These are phyloP conservation scores for Litsea cubeba DNA, from an alignment of 164 flowering plant species.

Conservation along the genomic window DNA sequence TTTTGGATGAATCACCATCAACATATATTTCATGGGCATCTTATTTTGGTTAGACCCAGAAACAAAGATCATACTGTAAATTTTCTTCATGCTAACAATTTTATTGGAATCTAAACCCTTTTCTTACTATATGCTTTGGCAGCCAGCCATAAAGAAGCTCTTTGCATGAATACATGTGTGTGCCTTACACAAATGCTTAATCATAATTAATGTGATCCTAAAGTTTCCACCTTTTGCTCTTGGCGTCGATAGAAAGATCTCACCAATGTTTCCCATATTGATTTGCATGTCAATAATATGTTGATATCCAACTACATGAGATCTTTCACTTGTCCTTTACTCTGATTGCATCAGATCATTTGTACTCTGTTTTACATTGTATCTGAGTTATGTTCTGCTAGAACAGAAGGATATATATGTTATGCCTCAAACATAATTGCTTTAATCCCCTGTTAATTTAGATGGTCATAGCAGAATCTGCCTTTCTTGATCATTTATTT, in stretches of 20 bases:
- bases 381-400: background rate
- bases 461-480: no score
- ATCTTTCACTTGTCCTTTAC: background rate
- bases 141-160: no score
- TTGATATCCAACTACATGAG: background rate
- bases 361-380: background rate
- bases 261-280: background rate
- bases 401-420: background rate
- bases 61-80: background rate
- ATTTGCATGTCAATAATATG: background rate
- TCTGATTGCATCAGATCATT: background rate
- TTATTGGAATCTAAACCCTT: no score
- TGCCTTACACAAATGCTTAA: background rate
- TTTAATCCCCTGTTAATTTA: no score
- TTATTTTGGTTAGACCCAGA: background rate
- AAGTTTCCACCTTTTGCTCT: background rate
- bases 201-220: background rate
- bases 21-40: no score
- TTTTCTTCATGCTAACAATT: no score
- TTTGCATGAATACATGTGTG: no score
- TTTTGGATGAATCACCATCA: background rate
- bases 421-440: background rate
- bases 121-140: no score
- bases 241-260: background rate
- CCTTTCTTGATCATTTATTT: no score